A percentile compares a stretch with the other conserved stretches of the same genome.
phyloP scores from a whole-genome alignment of 352 stramenopile species.

The Aphanomyces astaci region DNA sequence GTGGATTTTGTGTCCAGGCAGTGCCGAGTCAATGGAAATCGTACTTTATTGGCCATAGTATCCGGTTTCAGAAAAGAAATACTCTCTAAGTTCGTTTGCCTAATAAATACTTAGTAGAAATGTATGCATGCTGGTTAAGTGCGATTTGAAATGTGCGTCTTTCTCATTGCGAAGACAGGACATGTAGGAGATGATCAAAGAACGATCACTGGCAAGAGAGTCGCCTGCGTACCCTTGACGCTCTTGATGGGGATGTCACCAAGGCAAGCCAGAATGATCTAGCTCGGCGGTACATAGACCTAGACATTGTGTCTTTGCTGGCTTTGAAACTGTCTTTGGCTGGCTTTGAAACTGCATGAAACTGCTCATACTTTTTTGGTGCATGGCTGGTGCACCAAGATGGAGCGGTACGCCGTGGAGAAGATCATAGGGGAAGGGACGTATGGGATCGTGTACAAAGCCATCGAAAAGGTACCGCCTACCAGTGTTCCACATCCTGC shows the following conservation, averaged over 20 bases:
- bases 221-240: too few relatives aligned
- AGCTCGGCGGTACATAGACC: too few relatives aligned
- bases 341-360: not conserved
- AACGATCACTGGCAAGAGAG: too few relatives aligned
- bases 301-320: too few relatives aligned
- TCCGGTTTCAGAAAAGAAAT: not conserved
- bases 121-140: slow-evolving; percentile 8
- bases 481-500: not conserved
- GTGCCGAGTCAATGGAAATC: not conserved
- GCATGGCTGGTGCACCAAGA: slow-evolving; percentile 18
- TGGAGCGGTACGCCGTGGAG: slow-evolving; percentile 76
- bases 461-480: slow-evolving; percentile 54
- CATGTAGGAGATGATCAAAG: too few relatives aligned
- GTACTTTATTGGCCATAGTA: not conserved
- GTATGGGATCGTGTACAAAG: slow-evolving; percentile 76
- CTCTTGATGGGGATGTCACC: too few relatives aligned
- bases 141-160: not conserved
- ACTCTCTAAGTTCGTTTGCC: too few relatives aligned
- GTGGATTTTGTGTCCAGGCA: too few relatives aligned
- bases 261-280: too few relatives aligned
- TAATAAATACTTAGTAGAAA: too few relatives aligned
- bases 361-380: not conserved
- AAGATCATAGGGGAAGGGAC: slow-evolving; percentile 79
- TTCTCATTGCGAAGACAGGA: too few relatives aligned
- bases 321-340: not conserved